Conservation (phyloP, 1,284 basidiomycete species). For the Microbotryum saponariae region DNA sequence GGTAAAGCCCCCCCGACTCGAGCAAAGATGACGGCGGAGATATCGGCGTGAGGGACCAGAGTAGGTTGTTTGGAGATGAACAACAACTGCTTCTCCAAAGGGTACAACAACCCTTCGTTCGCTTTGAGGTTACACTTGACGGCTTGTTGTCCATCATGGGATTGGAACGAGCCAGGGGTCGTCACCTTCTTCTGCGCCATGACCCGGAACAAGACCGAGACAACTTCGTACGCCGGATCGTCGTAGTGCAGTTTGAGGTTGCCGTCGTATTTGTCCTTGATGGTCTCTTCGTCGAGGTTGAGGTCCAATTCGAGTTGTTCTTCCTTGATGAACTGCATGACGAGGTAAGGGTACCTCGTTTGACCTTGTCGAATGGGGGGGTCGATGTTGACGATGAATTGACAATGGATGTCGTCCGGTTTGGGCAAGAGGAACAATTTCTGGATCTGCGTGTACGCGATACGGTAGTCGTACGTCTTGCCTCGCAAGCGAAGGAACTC, state of each 20-base stretch:
- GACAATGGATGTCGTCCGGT: conserved; percentile 84
- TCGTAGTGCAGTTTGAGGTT: conserved; percentile 85
- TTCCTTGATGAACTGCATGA: conserved; percentile 94
- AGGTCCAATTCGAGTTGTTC: conserved; percentile 95
- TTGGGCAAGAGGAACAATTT: conserved; percentile 90
- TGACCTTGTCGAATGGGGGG: conserved; percentile 96
- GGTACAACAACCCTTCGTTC: conserved; percentile 91
- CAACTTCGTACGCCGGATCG: conserved; percentile 88
- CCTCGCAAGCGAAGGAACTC: conserved; percentile 89
- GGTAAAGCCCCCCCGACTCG: conserved; percentile 86
- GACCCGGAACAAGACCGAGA: conserved; percentile 88
- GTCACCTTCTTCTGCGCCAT: conserved; percentile 86
- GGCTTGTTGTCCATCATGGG: conserved; percentile 52
- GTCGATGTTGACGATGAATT: conserved; percentile 85
- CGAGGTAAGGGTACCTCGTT: conserved; percentile 93
- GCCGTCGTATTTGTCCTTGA: conserved; percentile 55
- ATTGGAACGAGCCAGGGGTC: conserved; percentile 70
- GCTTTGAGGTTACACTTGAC: conserved; percentile 98
- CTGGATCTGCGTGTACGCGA: conserved; percentile 82
- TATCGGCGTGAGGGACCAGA: conserved; percentile 82
- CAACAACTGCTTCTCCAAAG: conserved; percentile 95
- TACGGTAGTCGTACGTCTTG: conserved; percentile 99
- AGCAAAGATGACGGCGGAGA: conserved; percentile 87
- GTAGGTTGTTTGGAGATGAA: conserved; percentile 96
- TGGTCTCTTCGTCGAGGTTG: conserved; percentile 68